Percentiles rank a stretch among this genome's conserved stretches.
Conservation (phyloP, 2,329 filamentous ascomycete species). For the Knufia fluminis region DNA sequence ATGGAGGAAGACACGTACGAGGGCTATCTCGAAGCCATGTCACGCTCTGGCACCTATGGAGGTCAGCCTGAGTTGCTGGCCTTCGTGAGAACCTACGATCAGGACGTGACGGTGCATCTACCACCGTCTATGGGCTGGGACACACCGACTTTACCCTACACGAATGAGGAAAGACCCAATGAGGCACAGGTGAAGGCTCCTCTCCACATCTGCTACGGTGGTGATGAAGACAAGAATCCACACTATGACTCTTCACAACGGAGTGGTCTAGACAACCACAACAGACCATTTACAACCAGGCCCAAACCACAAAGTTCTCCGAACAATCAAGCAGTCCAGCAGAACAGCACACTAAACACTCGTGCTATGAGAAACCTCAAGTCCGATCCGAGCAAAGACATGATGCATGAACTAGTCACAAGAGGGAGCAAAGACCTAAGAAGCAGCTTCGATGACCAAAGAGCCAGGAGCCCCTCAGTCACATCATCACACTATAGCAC, state of each 20-base stretch:
- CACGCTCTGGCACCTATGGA: constrained; percentile 52
- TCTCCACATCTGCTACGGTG: constrained; percentile 24
- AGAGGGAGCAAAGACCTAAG: constrained; percentile 18
- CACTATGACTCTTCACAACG: constrained; percentile 24
- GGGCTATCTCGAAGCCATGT: constrained; percentile 51
- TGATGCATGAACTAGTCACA: constrained; percentile 21
- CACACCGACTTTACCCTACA: constrained; percentile 18
- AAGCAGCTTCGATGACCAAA: constrained; percentile 18
- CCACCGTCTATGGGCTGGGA: constrained; percentile 19
- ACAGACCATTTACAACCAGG: constrained; percentile 3
- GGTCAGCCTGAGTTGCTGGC: constrained; percentile 60
- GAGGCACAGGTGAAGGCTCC: constrained; percentile 8
- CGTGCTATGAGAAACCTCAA: constrained; percentile 19
- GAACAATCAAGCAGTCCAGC: neutral
- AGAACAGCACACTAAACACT: constrained; percentile 12
- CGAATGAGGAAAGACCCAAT: constrained; percentile 16
- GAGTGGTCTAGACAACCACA: constrained; percentile 12
- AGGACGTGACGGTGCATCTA: constrained; percentile 42
- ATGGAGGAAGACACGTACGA: constrained; percentile 50
- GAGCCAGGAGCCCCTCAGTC: constrained; percentile 22
- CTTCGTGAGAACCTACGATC: constrained; percentile 52
- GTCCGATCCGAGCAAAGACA: constrained; percentile 19
- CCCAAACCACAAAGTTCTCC: neutral
- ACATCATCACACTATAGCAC: constrained; percentile 23
- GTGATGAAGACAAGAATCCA: constrained; percentile 21